These are phyloP conservation scores for Lactarius deliciosus DNA, from an alignment of 768 basidiomycete genomes.

Conservation along the genomic window DNA sequence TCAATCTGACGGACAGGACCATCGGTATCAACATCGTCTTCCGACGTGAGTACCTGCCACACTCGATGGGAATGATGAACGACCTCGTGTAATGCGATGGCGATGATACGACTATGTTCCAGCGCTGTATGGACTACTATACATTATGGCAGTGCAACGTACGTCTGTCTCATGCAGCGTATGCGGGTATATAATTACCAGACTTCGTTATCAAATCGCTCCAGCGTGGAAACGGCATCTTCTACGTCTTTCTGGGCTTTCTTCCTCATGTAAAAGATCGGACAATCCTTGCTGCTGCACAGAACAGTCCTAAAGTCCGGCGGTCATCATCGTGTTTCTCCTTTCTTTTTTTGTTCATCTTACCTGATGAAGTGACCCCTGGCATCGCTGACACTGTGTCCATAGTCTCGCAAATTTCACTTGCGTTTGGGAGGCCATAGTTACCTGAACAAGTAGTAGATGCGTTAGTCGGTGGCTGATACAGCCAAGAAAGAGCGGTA, in stretches of 20 bases:
- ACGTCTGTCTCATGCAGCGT: neutral
- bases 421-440: conserved; percentile 73
- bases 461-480: conserved; percentile 1
- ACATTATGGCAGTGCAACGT: conserved; percentile 17
- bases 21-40: neutral
- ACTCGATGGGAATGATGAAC: neutral
- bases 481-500: conserved; percentile 32
- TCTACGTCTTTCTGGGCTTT: conserved; percentile 98
- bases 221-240: conserved; percentile 72
- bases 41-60: conserved; percentile 1
- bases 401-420: conserved; percentile 92
- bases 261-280: conserved; percentile 98
- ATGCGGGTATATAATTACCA: conserved; percentile 48
- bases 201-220: conserved; percentile 76
- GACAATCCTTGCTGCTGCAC: conserved; percentile 96
- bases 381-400: conserved; percentile 99
- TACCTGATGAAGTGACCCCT: conserved; percentile 95
- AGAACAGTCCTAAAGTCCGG: conserved; percentile 75
- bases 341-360: conserved; percentile 11
- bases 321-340: conserved; percentile 27
- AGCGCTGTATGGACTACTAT: conserved; percentile 27
- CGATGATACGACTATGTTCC: conserved; percentile 1
- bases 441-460: conserved; percentile 35
- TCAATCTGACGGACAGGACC: conserved; percentile 1
- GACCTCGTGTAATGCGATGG: neutral